phyloP scores from a whole-genome alignment of 1,139 yeast genomes.

The Hemisphaericaspora xylanilytica region DNA sequence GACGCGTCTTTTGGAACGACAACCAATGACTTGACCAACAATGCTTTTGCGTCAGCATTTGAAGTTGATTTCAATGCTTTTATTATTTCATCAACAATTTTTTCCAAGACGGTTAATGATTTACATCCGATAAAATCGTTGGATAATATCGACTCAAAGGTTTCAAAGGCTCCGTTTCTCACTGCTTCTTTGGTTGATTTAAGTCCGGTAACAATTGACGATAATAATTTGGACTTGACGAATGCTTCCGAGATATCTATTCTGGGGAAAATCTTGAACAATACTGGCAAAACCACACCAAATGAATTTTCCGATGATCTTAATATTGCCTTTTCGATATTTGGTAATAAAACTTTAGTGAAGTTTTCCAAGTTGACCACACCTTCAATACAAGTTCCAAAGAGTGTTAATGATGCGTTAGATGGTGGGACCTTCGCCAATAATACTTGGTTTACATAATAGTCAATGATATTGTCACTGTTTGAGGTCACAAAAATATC shows the following conservation, averaged over 20 bases:
- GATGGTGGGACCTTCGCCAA: slow-evolving; percentile 43
- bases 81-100: slow-evolving; percentile 50
- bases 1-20: slow-evolving; percentile 16
- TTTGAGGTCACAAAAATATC: slow-evolving; percentile 20
- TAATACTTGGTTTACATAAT: slow-evolving; percentile 36
- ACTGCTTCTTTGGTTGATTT: slow-evolving; percentile 71
- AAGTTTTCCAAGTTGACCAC: slow-evolving; percentile 46
- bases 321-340: slow-evolving; percentile 71
- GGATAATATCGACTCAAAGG: slow-evolving; percentile 32
- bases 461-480: slow-evolving; percentile 20
- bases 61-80: slow-evolving; percentile 60
- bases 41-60: slow-evolving; percentile 63
- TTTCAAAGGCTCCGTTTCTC: slow-evolving; percentile 50
- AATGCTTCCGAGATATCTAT: slow-evolving; percentile 18
- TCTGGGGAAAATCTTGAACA: slow-evolving; percentile 38
- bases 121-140: slow-evolving; percentile 15
- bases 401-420: slow-evolving; percentile 20
- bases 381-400: slow-evolving; percentile 42
- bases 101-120: slow-evolving; percentile 16
- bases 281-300: slow-evolving; percentile 47
- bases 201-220: slow-evolving; percentile 61
- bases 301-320: slow-evolving; percentile 80
- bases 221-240: slow-evolving; percentile 48
- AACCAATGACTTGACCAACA: slow-evolving; percentile 16
- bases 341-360: slow-evolving; percentile 48